Evolutionary conservation across 257 asterid genomes (phyloP).

Genomic region (Linaria vulgaris): DNA sequence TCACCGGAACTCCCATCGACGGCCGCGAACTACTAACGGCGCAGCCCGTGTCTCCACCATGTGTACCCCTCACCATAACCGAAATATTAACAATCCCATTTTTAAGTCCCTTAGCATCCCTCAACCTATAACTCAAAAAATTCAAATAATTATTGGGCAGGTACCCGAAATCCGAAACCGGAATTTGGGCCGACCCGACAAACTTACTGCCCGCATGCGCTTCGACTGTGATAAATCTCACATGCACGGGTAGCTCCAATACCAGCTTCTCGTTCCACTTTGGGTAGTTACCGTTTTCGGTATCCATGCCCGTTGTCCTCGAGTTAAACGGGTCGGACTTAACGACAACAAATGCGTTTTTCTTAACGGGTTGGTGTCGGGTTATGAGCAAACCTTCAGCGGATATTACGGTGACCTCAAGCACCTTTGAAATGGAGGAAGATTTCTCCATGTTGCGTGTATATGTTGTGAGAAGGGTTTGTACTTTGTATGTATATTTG

Average conservation of each 20-base stretch:
- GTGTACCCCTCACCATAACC: slow-evolving; percentile 38
- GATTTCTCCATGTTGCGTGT: slow-evolving; percentile 18
- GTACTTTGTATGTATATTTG: neutral
- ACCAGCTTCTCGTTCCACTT: slow-evolving; percentile 63
- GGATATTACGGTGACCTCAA: slow-evolving; percentile 44
- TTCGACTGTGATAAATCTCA: slow-evolving; percentile 52
- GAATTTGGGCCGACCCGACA: slow-evolving; percentile 56
- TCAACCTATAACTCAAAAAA: slow-evolving; percentile 76
- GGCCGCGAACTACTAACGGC: slow-evolving; percentile 26
- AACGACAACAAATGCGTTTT: slow-evolving; percentile 30
- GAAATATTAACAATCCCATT: slow-evolving; percentile 79
- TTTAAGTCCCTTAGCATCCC: slow-evolving; percentile 48
- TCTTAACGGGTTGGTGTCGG: slow-evolving; percentile 33
- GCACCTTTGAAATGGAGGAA: neutral
- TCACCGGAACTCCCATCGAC: slow-evolving; percentile 28
- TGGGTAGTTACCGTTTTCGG: slow-evolving; percentile 57
- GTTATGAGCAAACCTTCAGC: slow-evolving; percentile 36
- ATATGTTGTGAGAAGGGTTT: too few species aligned
- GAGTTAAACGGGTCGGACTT: slow-evolving; percentile 37
- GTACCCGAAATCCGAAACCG: slow-evolving; percentile 65
- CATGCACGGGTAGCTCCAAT: slow-evolving; percentile 50
- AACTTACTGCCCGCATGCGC: slow-evolving; percentile 42
- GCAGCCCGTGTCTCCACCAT: neutral
- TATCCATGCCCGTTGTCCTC: slow-evolving; percentile 40
- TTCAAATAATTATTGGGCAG: slow-evolving; percentile 61